Conservation (phyloP, 495 filamentous ascomycete species). For the Penicillium herquei region DNA sequence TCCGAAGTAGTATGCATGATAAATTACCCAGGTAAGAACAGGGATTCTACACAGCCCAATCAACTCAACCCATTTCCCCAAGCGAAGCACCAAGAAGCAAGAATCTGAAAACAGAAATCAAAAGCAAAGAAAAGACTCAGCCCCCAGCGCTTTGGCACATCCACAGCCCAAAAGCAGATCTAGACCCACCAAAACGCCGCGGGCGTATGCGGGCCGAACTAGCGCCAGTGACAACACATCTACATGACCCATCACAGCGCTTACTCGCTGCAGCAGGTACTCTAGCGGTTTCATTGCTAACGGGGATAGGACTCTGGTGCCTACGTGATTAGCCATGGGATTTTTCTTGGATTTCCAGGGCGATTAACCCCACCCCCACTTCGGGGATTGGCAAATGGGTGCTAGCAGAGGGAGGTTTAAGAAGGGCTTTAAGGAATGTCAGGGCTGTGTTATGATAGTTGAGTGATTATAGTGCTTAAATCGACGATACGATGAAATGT, state of each 20-base stretch:
- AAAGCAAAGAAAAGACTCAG: not conserved
- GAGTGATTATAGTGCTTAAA: not conserved
- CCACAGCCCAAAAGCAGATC: not conserved
- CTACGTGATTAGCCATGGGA: conserved; percentile 3
- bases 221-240: conserved; percentile 4
- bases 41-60: not conserved
- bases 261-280: conserved; percentile 11
- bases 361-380: not conserved
- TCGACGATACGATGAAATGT: conserved; percentile 4
- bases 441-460: not conserved
- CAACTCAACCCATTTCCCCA: not conserved
- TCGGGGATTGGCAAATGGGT: not conserved
- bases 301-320: not conserved
- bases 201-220: conserved; percentile 12
- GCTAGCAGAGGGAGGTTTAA: not conserved
- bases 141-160: not conserved
- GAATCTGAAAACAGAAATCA: not conserved
- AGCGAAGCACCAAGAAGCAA: too few relatives aligned
- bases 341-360: not conserved
- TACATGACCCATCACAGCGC: conserved; percentile 6
- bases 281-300: conserved; percentile 11
- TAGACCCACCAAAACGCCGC: conserved; percentile 7
- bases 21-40: too few relatives aligned
- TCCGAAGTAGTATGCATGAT: too few relatives aligned
- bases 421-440: not conserved